phyloP scores from a whole-genome alignment of 2,329 filamentous ascomycete genomes.

The Fusarium cyanostomum region DNA sequence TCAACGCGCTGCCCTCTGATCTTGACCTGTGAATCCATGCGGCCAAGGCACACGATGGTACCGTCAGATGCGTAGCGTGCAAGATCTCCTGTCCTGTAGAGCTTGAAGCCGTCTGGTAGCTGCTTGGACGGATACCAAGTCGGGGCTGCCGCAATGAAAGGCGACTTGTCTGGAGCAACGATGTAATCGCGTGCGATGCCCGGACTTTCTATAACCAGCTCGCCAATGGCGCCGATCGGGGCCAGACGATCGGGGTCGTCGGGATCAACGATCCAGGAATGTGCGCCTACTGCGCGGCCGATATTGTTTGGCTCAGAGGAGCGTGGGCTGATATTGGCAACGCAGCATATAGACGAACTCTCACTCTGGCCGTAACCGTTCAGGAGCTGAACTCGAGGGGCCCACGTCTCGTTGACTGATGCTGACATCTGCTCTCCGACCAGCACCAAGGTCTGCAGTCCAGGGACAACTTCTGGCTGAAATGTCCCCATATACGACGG shows the following conservation, averaged over 20 bases:
- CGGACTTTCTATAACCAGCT: slow-evolving; percentile 35
- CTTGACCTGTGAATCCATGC: slow-evolving; percentile 68
- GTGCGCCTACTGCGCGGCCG: slow-evolving; percentile 9
- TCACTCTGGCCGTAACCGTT: slow-evolving; percentile 52
- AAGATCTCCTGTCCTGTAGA: slow-evolving; percentile 61
- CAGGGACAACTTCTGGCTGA: neutral
- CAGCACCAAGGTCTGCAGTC: neutral
- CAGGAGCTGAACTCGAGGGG: slow-evolving; percentile 42
- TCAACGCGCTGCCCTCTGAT: slow-evolving; percentile 66
- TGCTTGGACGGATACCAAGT: neutral
- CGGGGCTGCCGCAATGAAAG: neutral
- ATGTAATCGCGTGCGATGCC: slow-evolving; percentile 32
- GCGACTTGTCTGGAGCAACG: slow-evolving; percentile 3
- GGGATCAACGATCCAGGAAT: slow-evolving; percentile 25
- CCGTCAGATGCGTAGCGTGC: slow-evolving; percentile 54
- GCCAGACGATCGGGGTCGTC: slow-evolving; percentile 1
- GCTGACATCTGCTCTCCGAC: slow-evolving; percentile 10
- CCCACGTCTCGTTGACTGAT: neutral
- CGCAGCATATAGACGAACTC: slow-evolving; percentile 15
- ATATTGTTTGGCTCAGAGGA: slow-evolving; percentile 18
- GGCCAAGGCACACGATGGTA: slow-evolving; percentile 55
- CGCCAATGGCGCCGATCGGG: slow-evolving; percentile 27
- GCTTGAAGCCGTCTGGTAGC: neutral
- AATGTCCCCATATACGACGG: slow-evolving; percentile 21
- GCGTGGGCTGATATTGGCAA: neutral